These are phyloP conservation scores for Tricholoma hemisulphureum DNA, from an alignment of 768 basidiomycete genomes.

Conservation along the genomic window DNA sequence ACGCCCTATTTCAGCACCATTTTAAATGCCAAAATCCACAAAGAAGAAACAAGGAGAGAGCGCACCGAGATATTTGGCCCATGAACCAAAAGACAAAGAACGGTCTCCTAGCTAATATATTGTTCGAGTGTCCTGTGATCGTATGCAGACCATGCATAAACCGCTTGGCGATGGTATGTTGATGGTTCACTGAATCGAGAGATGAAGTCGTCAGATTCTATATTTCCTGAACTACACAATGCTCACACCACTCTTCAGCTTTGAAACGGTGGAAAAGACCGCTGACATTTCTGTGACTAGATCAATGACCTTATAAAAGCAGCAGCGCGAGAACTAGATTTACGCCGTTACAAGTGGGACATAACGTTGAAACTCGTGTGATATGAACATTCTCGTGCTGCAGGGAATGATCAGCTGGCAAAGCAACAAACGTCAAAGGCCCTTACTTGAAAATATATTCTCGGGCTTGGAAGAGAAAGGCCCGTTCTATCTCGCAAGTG, in stretches of 20 bases:
- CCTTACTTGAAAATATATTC: slow-evolving; percentile 79
- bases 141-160: slow-evolving; percentile 58
- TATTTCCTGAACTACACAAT: neutral
- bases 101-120: slow-evolving; percentile 54
- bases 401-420: slow-evolving; percentile 4
- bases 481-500: slow-evolving; percentile 63
- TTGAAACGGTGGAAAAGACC: slow-evolving; percentile 52
- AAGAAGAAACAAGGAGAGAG: slow-evolving; percentile 4
- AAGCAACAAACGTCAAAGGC: neutral
- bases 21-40: slow-evolving; percentile 5
- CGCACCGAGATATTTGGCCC: slow-evolving; percentile 61
- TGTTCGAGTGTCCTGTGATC: slow-evolving; percentile 54
- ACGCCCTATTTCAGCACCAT: slow-evolving; percentile 35
- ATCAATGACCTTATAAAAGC: neutral
- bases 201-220: slow-evolving; percentile 4
- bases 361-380: slow-evolving; percentile 65
- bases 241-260: slow-evolving; percentile 67
- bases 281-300: slow-evolving; percentile 37
- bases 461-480: slow-evolving; percentile 66
- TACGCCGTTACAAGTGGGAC: slow-evolving; percentile 60
- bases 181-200: slow-evolving; percentile 51
- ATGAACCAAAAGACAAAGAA: slow-evolving; percentile 78
- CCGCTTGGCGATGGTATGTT: slow-evolving; percentile 56
- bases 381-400: slow-evolving; percentile 70
- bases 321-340: slow-evolving; percentile 17